Conservation (phyloP, 345 rosid species). For the Dipteronia sinensis region DNA sequence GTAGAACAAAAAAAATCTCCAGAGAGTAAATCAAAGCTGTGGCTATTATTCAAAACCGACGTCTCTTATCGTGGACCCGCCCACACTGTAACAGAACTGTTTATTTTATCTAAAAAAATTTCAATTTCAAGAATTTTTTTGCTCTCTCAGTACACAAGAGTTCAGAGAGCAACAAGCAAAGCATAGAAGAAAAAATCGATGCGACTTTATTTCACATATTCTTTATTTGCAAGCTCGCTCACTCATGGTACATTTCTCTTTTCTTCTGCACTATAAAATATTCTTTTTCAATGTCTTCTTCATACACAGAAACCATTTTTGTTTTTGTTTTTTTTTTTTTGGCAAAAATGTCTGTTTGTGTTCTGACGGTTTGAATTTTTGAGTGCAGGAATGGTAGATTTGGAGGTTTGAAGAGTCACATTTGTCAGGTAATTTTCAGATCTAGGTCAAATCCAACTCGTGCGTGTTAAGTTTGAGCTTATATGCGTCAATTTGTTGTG, state of each 20-base stretch:
- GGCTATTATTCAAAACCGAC: neutral
- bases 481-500: neutral
- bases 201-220: slow-evolving; percentile 28
- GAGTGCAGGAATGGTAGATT: slow-evolving; percentile 50
- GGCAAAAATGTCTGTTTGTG: neutral
- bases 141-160: slow-evolving; percentile 16
- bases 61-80: neutral
- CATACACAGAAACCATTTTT: neutral
- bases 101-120: slow-evolving; percentile 16
- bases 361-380: slow-evolving; percentile 18
- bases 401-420: slow-evolving; percentile 32
- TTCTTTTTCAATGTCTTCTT: slow-evolving; percentile 13
- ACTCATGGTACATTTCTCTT: slow-evolving; percentile 31
- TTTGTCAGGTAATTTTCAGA: slow-evolving; percentile 55
- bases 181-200: slow-evolving; percentile 13
- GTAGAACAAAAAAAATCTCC: neutral
- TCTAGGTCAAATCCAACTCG: slow-evolving; percentile 38
- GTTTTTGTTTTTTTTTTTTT: neutral
- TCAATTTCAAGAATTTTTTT: slow-evolving; percentile 11
- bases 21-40: neutral
- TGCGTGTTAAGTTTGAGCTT: neutral
- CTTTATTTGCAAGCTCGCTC: slow-evolving; percentile 44
- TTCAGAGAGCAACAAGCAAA: slow-evolving; percentile 19
- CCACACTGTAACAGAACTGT: slow-evolving; percentile 6
- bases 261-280: slow-evolving; percentile 1